These are phyloP conservation scores for Pyrrhoderma noxium DNA, from an alignment of 1,284 basidiomycete genomes.

Conservation along the genomic window DNA sequence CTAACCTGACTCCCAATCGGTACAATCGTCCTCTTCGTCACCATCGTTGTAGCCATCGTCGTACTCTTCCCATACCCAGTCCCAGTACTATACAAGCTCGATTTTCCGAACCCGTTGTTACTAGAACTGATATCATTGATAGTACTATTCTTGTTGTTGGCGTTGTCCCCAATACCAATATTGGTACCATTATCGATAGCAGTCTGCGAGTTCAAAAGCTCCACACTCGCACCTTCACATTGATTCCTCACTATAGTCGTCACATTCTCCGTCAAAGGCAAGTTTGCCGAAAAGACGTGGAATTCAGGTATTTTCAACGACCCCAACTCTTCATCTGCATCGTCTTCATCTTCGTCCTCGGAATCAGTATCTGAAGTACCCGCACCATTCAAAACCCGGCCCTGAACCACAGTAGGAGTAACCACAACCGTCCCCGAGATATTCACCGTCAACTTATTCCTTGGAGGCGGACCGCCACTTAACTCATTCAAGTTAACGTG, in stretches of 20 bases:
- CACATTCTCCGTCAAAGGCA: slow-evolving; percentile 36
- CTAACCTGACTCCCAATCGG: slow-evolving; percentile 16
- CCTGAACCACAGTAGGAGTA: no score
- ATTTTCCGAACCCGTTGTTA: neutral
- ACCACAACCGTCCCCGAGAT: slow-evolving; percentile 60
- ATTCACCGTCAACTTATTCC: slow-evolving; percentile 55
- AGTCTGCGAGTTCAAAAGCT: slow-evolving; percentile 48
- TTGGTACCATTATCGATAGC: no score
- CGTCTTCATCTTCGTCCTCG: slow-evolving; percentile 7
- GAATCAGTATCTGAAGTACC: no score
- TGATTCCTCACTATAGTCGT: slow-evolving; percentile 53
- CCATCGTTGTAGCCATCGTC: no score
- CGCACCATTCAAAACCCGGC: no score
- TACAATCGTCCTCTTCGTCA: slow-evolving; percentile 10
- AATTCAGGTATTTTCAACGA: slow-evolving; percentile 59
- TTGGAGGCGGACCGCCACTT: slow-evolving; percentile 35
- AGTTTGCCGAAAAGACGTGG: slow-evolving; percentile 54
- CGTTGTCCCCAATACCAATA: no score
- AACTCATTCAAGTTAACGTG: slow-evolving; percentile 75
- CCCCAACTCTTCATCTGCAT: slow-evolving; percentile 21
- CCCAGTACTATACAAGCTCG: slow-evolving; percentile 33
- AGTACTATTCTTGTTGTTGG: no score
- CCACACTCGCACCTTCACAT: slow-evolving; percentile 40
- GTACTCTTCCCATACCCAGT: slow-evolving; percentile 35
- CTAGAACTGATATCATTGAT: slow-evolving; percentile 37